Base-by-base conservation (phyloP, 2,329 filamentous ascomycete species). In the Geosmithia putterillii region DNA sequence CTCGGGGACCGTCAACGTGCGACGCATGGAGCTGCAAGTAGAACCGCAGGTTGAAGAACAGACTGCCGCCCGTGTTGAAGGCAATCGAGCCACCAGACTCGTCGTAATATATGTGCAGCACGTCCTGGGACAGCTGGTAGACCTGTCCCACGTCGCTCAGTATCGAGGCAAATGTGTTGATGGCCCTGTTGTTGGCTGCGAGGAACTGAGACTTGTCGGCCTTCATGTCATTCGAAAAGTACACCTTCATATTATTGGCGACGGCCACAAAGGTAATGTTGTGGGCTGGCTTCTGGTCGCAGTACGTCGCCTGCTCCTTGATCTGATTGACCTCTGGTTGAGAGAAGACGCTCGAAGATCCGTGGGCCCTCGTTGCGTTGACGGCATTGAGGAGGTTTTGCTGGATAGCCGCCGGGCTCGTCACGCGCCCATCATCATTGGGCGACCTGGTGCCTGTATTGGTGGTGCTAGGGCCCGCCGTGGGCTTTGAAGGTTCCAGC, bases 31-130 rank as follows among this genome's bases (percentile, higher is more conserved):
- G 63, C 54, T 90, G 80, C 47, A 83, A 64, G 59, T 89, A 96
- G 67, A 86, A 95, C 17, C 86, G 74, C 49, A 94, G 74, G 57
- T 98, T 98, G 70, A 88, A 95, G 66, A 96, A 98, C 23, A 98
- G 76, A 53, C 83, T 86, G 34, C 90, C 89, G 35, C 73, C 77
- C 8, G 76, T 75, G 58, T 98, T 98, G 70, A 98, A 98, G 0
- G 90, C 92, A 48, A 98, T 95, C 0, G 87, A 89, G 44, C 76
- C 77, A 4, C 87, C 85, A 3, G 67, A 63, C 36, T 82, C 76
- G 52, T 95, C 89, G 53, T 88, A 87, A 65, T 90, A 96, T 42
- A 96, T 83, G 57, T 94, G 90, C 45, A 96, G 60, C 3, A 79
- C 79, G 25, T 74, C 69, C 0, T 75, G 69, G 1, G 76, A 69